Evolutionary conservation across 1,284 basidiomycete genomes (phyloP), one percentile per base, ranked within the genome.

Genomic region (Golubevia pallescens): DNA sequence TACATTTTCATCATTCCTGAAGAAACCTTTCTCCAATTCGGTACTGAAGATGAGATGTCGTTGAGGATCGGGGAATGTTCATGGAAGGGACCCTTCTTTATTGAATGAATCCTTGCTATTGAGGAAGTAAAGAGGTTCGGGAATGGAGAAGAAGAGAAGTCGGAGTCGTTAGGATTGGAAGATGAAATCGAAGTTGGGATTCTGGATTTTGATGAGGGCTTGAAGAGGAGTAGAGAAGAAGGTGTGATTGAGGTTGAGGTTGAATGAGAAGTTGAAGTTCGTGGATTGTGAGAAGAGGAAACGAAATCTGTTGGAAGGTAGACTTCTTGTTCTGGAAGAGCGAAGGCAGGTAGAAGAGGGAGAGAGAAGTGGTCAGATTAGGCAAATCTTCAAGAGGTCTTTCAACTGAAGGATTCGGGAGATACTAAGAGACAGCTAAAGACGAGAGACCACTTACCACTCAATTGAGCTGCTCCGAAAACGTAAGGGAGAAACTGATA

Each of bases 1-100:
- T 95, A 99, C 95, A 99, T 98, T 87, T 97, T 97, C 78, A 94
- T 89, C 71, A 98, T 86, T 1, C 97, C 97, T 3, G 88, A 89
- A 81, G 95, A 92, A 19, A 96, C 93, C 86, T 98, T 98, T 42
- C 88, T 86, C 93, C 94, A 99, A 67, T 90, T 90, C 7, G 92
- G 91, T 16, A 98, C 94, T 7, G 91, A 92, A 0, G 90, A 89
- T 0, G 94, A 92, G 61, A 99, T 93, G 62, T 92, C 91, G 86
- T 94, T 88, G 19, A 99, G 88, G 72, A 97, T 91, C 0, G 96
- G 95, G 5, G 73, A 79, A 62, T 84, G 82, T 68, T 79, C 80
- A 21, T 64, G 62, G 38, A 81, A 81, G 1, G 76, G 73, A 1
- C 79, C 76, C 14, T 71, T 38, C 62, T 84, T 83, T 6, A 77